These are phyloP conservation scores for Rhexocercosporidium sp. DNA, from an alignment of 2,329 filamentous ascomycete genomes.

Conservation along the genomic window DNA sequence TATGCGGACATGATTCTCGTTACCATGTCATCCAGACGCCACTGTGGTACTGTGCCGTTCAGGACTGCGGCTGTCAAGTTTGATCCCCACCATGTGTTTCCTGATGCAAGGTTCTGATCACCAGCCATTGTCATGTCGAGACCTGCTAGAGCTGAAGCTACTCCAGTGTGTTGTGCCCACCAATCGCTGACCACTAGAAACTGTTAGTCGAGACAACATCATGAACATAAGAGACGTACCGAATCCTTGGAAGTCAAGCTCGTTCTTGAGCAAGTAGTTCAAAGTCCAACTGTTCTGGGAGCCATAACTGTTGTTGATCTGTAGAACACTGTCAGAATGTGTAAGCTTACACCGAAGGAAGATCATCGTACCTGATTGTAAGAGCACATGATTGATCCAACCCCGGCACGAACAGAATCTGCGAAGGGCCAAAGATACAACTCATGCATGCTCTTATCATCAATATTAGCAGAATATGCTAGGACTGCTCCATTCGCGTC, in stretches of 20 bases:
- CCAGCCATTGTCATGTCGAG: constrained; percentile 89
- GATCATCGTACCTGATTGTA: constrained; percentile 31
- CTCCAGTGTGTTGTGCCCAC: constrained; percentile 75
- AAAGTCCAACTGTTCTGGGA: constrained; percentile 80
- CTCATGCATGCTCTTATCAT: constrained; percentile 66
- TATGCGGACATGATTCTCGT: constrained; percentile 78
- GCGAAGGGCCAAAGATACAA: constrained; percentile 64
- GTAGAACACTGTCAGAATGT: neutral
- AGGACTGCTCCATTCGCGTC: constrained; percentile 47
- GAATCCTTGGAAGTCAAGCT: constrained; percentile 82
- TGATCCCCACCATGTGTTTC: constrained; percentile 68
- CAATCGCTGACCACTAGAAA: constrained; percentile 73
- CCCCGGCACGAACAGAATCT: constrained; percentile 68
- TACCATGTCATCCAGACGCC: constrained; percentile 90
- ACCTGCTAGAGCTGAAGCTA: constrained; percentile 71
- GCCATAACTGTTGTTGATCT: constrained; percentile 78
- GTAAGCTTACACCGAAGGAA: neutral
- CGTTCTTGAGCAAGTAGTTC: constrained; percentile 78
- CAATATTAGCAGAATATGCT: constrained; percentile 70
- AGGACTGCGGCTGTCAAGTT: constrained; percentile 87
- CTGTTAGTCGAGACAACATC: constrained; percentile 18
- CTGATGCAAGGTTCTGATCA: constrained; percentile 77
- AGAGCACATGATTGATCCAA: constrained; percentile 81
- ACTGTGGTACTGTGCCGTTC: constrained; percentile 88
- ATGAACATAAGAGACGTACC: constrained; percentile 24